Conservation (phyloP, 2,329 filamentous ascomycete species). For the Alternaria brassicicola region DNA sequence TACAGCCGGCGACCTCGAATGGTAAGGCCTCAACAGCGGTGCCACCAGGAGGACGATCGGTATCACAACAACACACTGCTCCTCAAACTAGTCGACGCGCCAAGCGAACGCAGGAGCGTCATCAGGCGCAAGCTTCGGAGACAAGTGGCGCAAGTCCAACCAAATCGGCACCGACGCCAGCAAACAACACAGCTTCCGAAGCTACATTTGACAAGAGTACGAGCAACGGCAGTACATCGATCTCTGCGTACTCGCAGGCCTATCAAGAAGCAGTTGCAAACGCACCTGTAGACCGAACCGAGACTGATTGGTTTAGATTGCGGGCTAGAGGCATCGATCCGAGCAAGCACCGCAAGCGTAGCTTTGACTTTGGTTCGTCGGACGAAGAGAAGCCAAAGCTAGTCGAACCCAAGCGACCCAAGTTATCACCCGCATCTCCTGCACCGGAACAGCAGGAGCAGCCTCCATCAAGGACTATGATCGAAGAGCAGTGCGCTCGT, state of each 20-base stretch:
- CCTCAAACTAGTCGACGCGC: conserved; percentile 26
- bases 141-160: neutral
- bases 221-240: conserved; percentile 1
- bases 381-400: conserved; percentile 29
- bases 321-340: conserved; percentile 56
- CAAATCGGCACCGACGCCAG: neutral
- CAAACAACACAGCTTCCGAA: neutral
- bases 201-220: conserved; percentile 9
- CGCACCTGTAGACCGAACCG: conserved; percentile 51
- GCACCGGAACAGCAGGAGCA: conserved; percentile 1
- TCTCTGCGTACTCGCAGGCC: conserved; percentile 30
- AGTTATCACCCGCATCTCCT: conserved; percentile 18
- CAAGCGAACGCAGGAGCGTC: conserved; percentile 28
- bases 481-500: conserved; percentile 32
- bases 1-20: neutral
- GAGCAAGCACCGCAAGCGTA: conserved; percentile 40
- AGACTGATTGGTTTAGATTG: conserved; percentile 59
- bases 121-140: neutral
- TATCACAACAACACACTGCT: conserved; percentile 20
- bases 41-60: conserved; percentile 10
- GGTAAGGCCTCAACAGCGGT: neutral
- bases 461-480: conserved; percentile 12
- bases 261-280: conserved; percentile 28
- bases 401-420: conserved; percentile 33
- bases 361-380: conserved; percentile 31